Percentiles rank a stretch among this genome's conserved stretches.
Conservation (phyloP, 2,329 filamentous ascomycete species). For the Neofusicoccum kwambonambiense region DNA sequence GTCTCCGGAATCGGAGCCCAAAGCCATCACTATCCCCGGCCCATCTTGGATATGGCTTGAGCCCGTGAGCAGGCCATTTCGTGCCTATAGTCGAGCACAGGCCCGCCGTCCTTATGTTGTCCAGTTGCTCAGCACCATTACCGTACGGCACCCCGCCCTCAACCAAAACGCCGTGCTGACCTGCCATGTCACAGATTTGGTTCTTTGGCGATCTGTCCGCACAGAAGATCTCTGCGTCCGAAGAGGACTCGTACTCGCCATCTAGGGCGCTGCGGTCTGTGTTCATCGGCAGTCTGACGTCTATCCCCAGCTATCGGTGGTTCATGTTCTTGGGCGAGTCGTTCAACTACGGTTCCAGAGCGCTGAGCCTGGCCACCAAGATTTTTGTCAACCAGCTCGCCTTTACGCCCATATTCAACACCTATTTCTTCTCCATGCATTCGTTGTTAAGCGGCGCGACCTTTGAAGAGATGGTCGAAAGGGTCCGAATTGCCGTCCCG, state of each 20-base stretch:
- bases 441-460: conserved; percentile 58
- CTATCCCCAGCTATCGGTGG: conserved; percentile 82
- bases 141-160: conserved; percentile 31
- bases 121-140: conserved; percentile 71
- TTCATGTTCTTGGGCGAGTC: conserved; percentile 73
- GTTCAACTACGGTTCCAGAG: conserved; percentile 80
- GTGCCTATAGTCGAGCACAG: conserved; percentile 69
- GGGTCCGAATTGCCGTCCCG: conserved; percentile 74
- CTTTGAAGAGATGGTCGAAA: conserved; percentile 63
- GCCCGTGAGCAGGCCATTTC: conserved; percentile 46
- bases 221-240: conserved; percentile 57
- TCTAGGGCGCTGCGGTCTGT: conserved; percentile 69
- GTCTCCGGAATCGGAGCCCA: neutral
- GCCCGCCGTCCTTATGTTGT: conserved; percentile 71
- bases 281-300: conserved; percentile 68
- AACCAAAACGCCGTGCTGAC: neutral
- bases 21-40: conserved; percentile 37
- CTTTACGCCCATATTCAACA: conserved; percentile 69
- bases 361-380: conserved; percentile 71
- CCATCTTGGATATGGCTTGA: conserved; percentile 48
- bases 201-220: conserved; percentile 74
- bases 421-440: conserved; percentile 55
- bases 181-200: conserved; percentile 57
- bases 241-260: conserved; percentile 59
- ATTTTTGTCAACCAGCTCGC: conserved; percentile 75